Base-by-base conservation (phyloP, 768 basidiomycete genomes). In the Mycena indigotica region DNA sequence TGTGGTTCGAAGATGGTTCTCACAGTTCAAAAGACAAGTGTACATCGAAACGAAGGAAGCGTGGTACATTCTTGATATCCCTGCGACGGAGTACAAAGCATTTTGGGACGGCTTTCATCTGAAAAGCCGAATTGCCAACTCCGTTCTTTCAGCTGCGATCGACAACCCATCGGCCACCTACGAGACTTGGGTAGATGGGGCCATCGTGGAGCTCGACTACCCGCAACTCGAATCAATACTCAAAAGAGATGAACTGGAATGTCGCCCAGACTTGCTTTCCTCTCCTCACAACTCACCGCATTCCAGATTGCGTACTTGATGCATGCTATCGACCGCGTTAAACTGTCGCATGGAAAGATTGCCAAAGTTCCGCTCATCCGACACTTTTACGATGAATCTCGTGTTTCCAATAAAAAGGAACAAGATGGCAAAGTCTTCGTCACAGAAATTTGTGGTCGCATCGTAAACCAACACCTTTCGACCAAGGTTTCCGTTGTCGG, bases 51-150 rank as follows among this genome's bases (percentile, higher is more conserved):
- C 89, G 0, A 44, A 74, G 41, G 67, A 71, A 67, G 86, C 88
- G 0, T 91, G 88, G 88, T 91, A 91, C 60, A 86, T 89, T 53
- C 75, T 91, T 2, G 75, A 78, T 12, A 57, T 59, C 2, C 86
- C 88, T 0, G 77, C 82, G 0, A 44, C 50, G 1, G 29, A 53
- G 2, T 90, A 90, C 61, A 48, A 51, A 15, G 69, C 73, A 0
- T 80, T 77, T 52, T 89, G 77, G 63, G 57, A 57, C 1, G 57
- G 70, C 0, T 83, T 86, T 55, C 84, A 80, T 77, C 70, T 76
- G 8, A 73, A 71, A 45, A 84, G 86, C 60, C 76, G 74, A 1
- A 52, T 85, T 17, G 70, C 83, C 1, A 80, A 86, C 61, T 69
- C 80, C n/a, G 57, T 85, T 3, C 70, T 84, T 16, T n/a, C 70